phyloP scores from a whole-genome alignment of 345 rosid genomes.

The Acer yangbiense region DNA sequence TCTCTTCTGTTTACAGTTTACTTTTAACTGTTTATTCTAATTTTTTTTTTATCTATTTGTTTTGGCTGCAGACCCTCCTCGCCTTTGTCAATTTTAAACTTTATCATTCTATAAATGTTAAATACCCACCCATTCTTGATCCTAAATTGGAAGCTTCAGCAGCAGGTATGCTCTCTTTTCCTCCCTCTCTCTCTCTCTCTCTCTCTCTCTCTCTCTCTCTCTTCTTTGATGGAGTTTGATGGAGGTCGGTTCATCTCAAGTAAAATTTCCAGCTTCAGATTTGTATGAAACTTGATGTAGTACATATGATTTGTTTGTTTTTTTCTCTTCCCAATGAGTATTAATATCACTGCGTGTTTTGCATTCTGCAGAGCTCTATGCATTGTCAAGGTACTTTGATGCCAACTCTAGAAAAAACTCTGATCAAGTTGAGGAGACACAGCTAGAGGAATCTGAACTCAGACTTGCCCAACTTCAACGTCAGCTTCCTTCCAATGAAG shows the following conservation, averaged over 20 bases:
- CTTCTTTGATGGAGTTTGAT: no score
- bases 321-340: neutral
- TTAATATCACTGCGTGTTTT: neutral
- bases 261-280: neutral
- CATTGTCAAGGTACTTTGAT: slow-evolving; percentile 76
- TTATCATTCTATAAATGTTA: slow-evolving; percentile 76
- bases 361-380: slow-evolving; percentile 78
- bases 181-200: neutral
- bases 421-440: slow-evolving; percentile 40
- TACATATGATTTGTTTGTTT: neutral
- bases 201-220: neutral
- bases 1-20: neutral
- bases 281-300: neutral
- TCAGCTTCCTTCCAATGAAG: slow-evolving; percentile 91
- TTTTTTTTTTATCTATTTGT: neutral
- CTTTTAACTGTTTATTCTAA: slow-evolving; percentile 3
- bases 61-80: slow-evolving; percentile 78
- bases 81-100: slow-evolving; percentile 81
- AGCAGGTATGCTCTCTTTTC: slow-evolving; percentile 54
- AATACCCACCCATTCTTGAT: slow-evolving; percentile 93
- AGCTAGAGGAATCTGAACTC: slow-evolving; percentile 64
- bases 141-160: slow-evolving; percentile 87
- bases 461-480: slow-evolving; percentile 96
- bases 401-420: slow-evolving; percentile 54
- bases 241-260: neutral